Conservation (phyloP, 2,329 filamentous ascomycete species). For the Cercospora nicotianae region DNA sequence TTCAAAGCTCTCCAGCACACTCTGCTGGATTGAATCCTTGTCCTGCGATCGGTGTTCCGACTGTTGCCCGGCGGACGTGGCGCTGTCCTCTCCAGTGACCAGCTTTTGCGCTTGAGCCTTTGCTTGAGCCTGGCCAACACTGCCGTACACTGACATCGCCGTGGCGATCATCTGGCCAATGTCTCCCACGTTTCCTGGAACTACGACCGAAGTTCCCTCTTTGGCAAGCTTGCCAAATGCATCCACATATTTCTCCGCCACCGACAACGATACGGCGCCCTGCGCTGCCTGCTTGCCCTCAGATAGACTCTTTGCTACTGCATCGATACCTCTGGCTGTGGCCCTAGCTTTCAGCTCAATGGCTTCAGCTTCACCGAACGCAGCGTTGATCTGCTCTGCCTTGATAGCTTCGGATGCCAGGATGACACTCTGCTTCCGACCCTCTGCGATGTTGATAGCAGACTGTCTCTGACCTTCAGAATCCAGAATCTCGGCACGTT, state of each 20-base stretch:
- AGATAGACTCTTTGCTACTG: slow-evolving; percentile 64
- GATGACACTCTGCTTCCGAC: slow-evolving; percentile 94
- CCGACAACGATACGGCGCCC: slow-evolving; percentile 78
- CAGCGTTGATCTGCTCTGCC: slow-evolving; percentile 89
- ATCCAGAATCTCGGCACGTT: slow-evolving; percentile 95
- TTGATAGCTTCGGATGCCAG: slow-evolving; percentile 88
- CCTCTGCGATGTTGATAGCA: slow-evolving; percentile 98
- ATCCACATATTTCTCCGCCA: slow-evolving; percentile 97
- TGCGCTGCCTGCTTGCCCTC: slow-evolving; percentile 74
- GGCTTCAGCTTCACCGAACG: slow-evolving; percentile 89
- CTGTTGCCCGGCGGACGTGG: slow-evolving; percentile 16
- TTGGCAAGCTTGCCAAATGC: slow-evolving; percentile 90
- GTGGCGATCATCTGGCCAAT: slow-evolving; percentile 96
- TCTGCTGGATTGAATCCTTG: slow-evolving; percentile 40
- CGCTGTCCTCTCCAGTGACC: slow-evolving; percentile 18
- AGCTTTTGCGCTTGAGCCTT: slow-evolving; percentile 61
- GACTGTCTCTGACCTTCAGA: slow-evolving; percentile 95
- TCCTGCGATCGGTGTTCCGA: slow-evolving; percentile 19
- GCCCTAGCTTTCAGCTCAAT: slow-evolving; percentile 83
- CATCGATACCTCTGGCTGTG: slow-evolving; percentile 84
- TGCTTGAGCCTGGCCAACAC: slow-evolving; percentile 79
- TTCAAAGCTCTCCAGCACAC: slow-evolving; percentile 44
- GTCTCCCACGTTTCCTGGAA: slow-evolving; percentile 95
- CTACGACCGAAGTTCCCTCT: slow-evolving; percentile 92
- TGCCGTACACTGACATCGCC: slow-evolving; percentile 91